Evolutionary conservation across 2,329 filamentous ascomycete genomes (phyloP), one percentile per base, ranked within the genome.

Genomic region (Tolypocladium album): DNA sequence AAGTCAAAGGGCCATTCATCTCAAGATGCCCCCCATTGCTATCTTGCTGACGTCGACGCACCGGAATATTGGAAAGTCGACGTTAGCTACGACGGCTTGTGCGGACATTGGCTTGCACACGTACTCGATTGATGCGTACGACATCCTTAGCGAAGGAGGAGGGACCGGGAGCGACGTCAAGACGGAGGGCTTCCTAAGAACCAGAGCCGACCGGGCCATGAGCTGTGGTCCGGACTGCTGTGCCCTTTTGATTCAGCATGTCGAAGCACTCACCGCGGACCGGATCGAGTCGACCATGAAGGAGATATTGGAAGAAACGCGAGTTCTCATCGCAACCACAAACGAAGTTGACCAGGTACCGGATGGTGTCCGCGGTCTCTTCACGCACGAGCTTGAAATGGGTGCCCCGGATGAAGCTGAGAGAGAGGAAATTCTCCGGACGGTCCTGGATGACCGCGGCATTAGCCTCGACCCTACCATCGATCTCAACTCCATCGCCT

Each of bases 361-460:
- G 0, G 92, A 97, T 67, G 89, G 89, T 0, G 87, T 97, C 24
- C 85, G 94, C 58, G 91, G 91, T 13, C 79, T 97, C 3, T 97
- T 99, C 72, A 96, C 92, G 0, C 93, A 99, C 68, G 94, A 99
- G 73, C 81, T 99, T 50, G 93, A 97, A 69, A 91, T 99, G 84
- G 85, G 80, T 53, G 94, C 94, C 0, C 94, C 94, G 0, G 92
- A 97, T 67, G 94, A 99, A 71, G 86, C 86, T 34, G 93, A 97
- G 74, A 82, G 94, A 75, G 92, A 96, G 75, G 89, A 88, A 2
- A 94, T 97, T 55, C 76, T 99, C 11, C 84, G 84, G 58, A 87
- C 86, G 61, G 89, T 95, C 42, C 83, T 97, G 40, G 83, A 89
- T 40, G 87, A 91, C 61, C 84, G 86, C 36, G 87, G 89, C 2